Conservation (phyloP, 495 filamentous ascomycete species). For the Talaromyces wortmannii region DNA sequence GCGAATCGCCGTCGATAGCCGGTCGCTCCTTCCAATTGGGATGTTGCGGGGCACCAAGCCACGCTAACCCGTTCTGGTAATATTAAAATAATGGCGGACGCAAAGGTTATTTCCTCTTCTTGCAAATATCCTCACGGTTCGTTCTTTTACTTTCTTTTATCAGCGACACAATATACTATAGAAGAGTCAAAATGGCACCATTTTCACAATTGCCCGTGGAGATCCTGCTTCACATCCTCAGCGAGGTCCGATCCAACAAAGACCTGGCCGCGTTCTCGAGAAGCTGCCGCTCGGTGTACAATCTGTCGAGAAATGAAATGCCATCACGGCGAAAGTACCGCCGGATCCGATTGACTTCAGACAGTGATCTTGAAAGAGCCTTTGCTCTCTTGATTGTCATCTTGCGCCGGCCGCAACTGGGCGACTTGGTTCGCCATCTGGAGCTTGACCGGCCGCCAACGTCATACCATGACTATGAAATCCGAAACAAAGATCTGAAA, state of each 20-base stretch:
- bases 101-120: too few relatives aligned
- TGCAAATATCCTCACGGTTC: too few relatives aligned
- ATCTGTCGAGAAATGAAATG: slow-evolving; percentile 15
- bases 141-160: too few relatives aligned
- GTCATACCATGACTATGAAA: neutral
- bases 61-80: too few relatives aligned
- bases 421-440: slow-evolving; percentile 8
- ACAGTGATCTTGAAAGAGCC: slow-evolving; percentile 3
- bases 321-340: slow-evolving; percentile 9
- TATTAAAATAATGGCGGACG: too few relatives aligned
- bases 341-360: slow-evolving; percentile 6
- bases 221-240: neutral
- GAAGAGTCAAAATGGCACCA: too few relatives aligned
- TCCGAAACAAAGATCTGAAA: neutral
- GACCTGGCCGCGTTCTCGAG: slow-evolving; percentile 17
- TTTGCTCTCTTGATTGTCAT: slow-evolving; percentile 11
- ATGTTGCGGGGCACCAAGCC: too few relatives aligned
- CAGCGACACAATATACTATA: too few relatives aligned
- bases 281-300: slow-evolving; percentile 11
- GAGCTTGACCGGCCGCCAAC: neutral
- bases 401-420: slow-evolving; percentile 6
- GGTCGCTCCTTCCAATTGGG: too few relatives aligned
- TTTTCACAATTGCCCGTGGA: slow-evolving; percentile 28
- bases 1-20: too few relatives aligned
- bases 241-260: slow-evolving; percentile 4